These are phyloP conservation scores for Nicotiana benthamiana DNA, from an alignment of 257 asterid species.

Conservation along the genomic window DNA sequence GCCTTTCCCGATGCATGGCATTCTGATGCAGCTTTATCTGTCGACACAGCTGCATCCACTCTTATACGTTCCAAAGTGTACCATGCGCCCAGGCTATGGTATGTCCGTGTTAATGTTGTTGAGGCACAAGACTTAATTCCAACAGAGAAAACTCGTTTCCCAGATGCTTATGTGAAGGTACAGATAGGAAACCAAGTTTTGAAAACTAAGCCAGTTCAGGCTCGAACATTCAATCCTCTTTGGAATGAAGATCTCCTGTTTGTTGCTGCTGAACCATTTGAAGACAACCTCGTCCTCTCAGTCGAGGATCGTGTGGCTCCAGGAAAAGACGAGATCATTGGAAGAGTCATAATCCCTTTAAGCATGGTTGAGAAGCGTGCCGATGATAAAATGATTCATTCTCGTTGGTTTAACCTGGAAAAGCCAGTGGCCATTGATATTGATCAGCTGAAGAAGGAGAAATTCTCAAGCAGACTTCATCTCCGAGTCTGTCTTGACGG, in stretches of 20 bases:
- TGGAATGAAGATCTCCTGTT: conserved; percentile 89
- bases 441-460: conserved; percentile 78
- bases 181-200: conserved; percentile 82
- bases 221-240: conserved; percentile 64
- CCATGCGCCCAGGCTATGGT: conserved; percentile 88
- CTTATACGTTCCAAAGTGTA: conserved; percentile 82
- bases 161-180: conserved; percentile 74
- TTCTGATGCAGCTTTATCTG: conserved; percentile 73
- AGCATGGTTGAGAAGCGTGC: conserved; percentile 79
- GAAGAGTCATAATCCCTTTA: conserved; percentile 71
- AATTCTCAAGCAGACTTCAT: conserved; percentile 72
- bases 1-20: conserved; percentile 96
- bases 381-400: conserved; percentile 68
- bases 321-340: conserved; percentile 81
- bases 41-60: conserved; percentile 66
- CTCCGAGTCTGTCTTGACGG: conserved; percentile 83
- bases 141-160: conserved; percentile 63
- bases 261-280: conserved; percentile 89
- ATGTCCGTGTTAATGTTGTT: conserved; percentile 72
- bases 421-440: conserved; percentile 67
- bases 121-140: conserved; percentile 89
- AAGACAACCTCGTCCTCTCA: conserved; percentile 71
- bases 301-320: conserved; percentile 94
- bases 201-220: conserved; percentile 66
- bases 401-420: conserved; percentile 86